phyloP scores from a whole-genome alignment of 345 rosid species.

The Syzygium aromaticum region DNA sequence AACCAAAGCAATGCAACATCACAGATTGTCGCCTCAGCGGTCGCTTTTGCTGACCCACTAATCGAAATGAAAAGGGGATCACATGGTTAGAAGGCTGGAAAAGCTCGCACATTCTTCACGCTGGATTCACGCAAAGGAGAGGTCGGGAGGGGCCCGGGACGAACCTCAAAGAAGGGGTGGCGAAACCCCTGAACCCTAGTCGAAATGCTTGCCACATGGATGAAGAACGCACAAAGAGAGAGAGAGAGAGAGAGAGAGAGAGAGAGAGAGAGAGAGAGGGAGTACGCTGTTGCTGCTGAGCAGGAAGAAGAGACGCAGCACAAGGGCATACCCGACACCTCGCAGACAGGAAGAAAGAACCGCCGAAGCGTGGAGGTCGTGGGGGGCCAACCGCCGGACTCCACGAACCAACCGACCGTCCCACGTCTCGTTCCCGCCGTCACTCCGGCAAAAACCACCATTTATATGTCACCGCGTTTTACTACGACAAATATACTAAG shows the following conservation, averaged over 20 bases:
- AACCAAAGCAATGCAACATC: neutral
- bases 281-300: neutral
- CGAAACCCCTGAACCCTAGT: slow-evolving; percentile 26
- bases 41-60: neutral
- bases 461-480: neutral
- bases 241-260: neutral
- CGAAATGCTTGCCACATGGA: slow-evolving; percentile 32
- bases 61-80: neutral
- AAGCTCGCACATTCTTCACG: neutral
- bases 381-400: neutral
- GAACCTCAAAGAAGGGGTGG: neutral
- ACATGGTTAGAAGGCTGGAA: neutral
- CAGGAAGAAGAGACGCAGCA: neutral
- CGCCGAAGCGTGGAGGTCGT: neutral
- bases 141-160: neutral
- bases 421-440: neutral
- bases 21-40: neutral
- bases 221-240: neutral
- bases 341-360: neutral
- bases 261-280: neutral
- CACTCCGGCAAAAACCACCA: neutral
- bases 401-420: neutral
- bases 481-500: too few relatives aligned
- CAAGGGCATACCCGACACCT: neutral
- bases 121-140: neutral